Conservation (phyloP, 2,329 filamentous ascomycete species). For the Neurospora crassa region DNA sequence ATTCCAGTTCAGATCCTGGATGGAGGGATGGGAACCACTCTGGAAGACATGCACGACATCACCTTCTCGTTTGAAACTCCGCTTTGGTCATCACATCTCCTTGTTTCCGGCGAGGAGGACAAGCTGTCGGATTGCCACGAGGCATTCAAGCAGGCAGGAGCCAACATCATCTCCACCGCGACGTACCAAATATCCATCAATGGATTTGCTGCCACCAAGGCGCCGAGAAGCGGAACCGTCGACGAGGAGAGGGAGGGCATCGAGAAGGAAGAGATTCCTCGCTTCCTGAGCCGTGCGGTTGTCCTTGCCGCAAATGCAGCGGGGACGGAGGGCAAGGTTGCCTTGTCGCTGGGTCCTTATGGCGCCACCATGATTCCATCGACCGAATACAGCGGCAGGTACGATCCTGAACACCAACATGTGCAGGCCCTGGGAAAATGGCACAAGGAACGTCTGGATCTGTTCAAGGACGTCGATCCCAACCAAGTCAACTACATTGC, state of each 20-base stretch:
- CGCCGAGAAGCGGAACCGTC: constrained; percentile 20
- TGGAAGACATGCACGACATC: constrained; percentile 46
- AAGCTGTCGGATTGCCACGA: constrained; percentile 45
- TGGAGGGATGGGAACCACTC: constrained; percentile 58
- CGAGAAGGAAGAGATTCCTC: constrained; percentile 26
- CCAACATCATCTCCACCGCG: constrained; percentile 55
- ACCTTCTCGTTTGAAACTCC: constrained; percentile 43
- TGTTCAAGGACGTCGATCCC: constrained; percentile 35
- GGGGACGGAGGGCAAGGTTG: constrained; percentile 28
- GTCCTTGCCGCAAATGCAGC: constrained; percentile 30
- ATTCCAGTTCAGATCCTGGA: constrained; percentile 44
- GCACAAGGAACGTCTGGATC: constrained; percentile 44
- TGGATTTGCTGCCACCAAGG: constrained; percentile 44
- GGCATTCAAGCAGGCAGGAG: constrained; percentile 45
- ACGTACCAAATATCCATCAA: constrained; percentile 56
- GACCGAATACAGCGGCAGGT: constrained; percentile 55
- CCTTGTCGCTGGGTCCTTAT: constrained; percentile 56
- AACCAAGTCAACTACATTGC: constrained; percentile 44
- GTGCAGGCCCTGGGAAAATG: constrained; percentile 39
- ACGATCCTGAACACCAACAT: constrained; percentile 39
- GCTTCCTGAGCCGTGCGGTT: constrained; percentile 34
- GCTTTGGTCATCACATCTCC: constrained; percentile 59
- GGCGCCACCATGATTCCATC: constrained; percentile 57
- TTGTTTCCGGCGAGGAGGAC: constrained; percentile 38
- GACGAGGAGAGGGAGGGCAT: constrained; percentile 26